phyloP scores from a whole-genome alignment of 2,329 filamentous ascomycete genomes.

The Botrytis tulipae region DNA sequence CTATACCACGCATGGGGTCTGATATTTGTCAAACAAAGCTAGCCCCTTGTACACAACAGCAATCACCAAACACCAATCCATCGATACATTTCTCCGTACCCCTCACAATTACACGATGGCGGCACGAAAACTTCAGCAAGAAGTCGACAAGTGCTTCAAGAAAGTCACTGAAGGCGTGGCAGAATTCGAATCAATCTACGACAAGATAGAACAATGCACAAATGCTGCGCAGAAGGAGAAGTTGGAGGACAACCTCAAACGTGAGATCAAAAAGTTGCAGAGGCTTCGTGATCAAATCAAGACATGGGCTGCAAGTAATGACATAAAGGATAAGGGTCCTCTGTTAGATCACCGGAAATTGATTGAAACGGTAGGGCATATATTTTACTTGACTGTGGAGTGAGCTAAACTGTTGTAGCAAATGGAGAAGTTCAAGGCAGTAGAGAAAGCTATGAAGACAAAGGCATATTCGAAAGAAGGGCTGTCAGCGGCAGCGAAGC shows the following conservation, averaged over 20 bases:
- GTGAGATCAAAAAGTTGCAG: conserved; percentile 99
- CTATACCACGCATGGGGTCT: conserved; percentile 32
- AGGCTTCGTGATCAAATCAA: conserved; percentile 98
- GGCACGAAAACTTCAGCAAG: conserved; percentile 92
- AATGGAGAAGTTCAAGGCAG: conserved; percentile 99
- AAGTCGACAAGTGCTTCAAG: conserved; percentile 99
- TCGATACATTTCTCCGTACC: conserved; percentile 22
- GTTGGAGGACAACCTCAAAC: conserved; percentile 95
- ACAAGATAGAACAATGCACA: conserved; percentile 91
- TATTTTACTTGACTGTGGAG: conserved; percentile 21
- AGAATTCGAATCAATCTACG: conserved; percentile 92
- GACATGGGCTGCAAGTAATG: conserved; percentile 96
- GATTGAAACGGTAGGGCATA: conserved; percentile 81
- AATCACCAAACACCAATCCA: conserved; percentile 27
- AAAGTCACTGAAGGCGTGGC: conserved; percentile 91
- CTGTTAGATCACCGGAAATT: conserved; percentile 89
- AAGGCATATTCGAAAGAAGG: conserved; percentile 99
- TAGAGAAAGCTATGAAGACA: conserved; percentile 99
- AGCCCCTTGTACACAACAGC: conserved; percentile 34
- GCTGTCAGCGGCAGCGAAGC: conserved; percentile 82
- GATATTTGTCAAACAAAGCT: conserved; percentile 29
- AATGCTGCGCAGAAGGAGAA: conserved; percentile 98
- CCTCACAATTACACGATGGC: conserved; percentile 64
- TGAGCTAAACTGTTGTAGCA: conserved; percentile 56
- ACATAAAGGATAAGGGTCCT: conserved; percentile 99